Percentiles rank a stretch among this genome's conserved stretches.
Conservation (phyloP, 352 stramenopile species). For the Globisporangium camurandrum region DNA sequence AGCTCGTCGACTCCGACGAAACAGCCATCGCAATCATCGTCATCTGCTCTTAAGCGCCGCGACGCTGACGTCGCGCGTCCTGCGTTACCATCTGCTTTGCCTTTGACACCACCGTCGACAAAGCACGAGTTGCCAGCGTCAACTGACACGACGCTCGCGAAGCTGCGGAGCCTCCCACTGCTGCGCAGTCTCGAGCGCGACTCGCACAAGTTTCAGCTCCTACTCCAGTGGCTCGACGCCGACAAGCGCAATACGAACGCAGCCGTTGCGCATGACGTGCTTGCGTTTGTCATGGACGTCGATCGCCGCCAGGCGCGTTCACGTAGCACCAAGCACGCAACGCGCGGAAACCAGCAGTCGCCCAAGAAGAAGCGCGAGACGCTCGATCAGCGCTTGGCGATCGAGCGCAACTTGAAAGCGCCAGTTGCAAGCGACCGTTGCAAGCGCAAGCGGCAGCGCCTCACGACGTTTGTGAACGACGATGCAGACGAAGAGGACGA, state of each 20-base stretch:
- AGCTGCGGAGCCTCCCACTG: constrained; percentile 27
- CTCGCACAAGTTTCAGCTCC: constrained; percentile 35
- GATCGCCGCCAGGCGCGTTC: constrained; percentile 1
- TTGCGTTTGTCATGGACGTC: constrained; percentile 19
- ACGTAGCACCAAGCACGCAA: not conserved
- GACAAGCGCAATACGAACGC: constrained; percentile 40
- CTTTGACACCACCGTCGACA: too few relatives aligned
- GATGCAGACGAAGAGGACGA: constrained; percentile 12
- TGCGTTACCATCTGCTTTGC: too few relatives aligned
- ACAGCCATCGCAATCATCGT: not conserved
- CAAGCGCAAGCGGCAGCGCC: not conserved
- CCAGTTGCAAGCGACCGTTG: constrained; percentile 9
- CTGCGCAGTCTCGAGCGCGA: constrained; percentile 25
- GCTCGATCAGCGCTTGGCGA: constrained; percentile 36
- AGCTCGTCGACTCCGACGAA: too few relatives aligned
- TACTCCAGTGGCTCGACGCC: constrained; percentile 48
- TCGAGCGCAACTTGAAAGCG: constrained; percentile 13
- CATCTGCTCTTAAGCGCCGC: not conserved
- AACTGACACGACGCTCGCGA: too few relatives aligned
- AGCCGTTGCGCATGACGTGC: constrained; percentile 15
- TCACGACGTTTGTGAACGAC: too few relatives aligned
- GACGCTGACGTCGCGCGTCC: not conserved
- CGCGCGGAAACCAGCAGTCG: not conserved
- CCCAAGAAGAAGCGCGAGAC: constrained; percentile 21
- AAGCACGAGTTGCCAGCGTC: too few relatives aligned